Percentiles rank a stretch among this genome's conserved stretches.
These are phyloP conservation scores for Coemansia sp. DNA, from an alignment of 192 early-diverging fungal species.

Conservation along the genomic window DNA sequence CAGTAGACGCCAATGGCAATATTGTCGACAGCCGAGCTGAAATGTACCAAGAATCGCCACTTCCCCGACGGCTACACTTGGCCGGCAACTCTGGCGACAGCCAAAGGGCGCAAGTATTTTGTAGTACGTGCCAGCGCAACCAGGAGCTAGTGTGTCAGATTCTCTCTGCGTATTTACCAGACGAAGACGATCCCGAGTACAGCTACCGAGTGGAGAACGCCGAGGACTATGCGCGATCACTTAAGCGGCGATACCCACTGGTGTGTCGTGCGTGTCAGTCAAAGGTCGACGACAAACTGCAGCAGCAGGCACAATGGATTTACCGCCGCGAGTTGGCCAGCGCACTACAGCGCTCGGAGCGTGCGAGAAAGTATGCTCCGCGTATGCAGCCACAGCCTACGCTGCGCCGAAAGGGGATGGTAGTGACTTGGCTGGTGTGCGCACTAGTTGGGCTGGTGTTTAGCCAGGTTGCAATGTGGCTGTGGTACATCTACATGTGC, in stretches of 20 bases:
- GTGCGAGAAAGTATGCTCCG: slow-evolving; percentile 17
- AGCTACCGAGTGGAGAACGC: slow-evolving; percentile 6
- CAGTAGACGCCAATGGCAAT: slow-evolving; percentile 31
- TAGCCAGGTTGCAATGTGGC: slow-evolving; percentile 22
- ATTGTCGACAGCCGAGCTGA: slow-evolving; percentile 33
- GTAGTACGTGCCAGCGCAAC: slow-evolving; percentile 45
- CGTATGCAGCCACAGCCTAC: slow-evolving; percentile 28
- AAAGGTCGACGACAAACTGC: slow-evolving; percentile 36
- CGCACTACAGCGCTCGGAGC: slow-evolving; percentile 32
- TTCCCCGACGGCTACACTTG: background rate
- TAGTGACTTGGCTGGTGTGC: slow-evolving; percentile 24
- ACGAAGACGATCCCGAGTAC: slow-evolving; percentile 41
- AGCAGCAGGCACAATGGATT: slow-evolving; percentile 43
- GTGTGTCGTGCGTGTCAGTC: slow-evolving; percentile 42
- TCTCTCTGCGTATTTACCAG: slow-evolving; percentile 41
- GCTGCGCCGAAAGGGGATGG: slow-evolving; percentile 33
- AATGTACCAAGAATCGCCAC: slow-evolving; percentile 40
- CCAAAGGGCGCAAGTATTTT: slow-evolving; percentile 28
- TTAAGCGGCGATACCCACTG: slow-evolving; percentile 39
- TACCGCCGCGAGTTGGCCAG: slow-evolving; percentile 33
- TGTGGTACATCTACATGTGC: slow-evolving; percentile 9
- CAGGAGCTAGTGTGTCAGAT: slow-evolving; percentile 49
- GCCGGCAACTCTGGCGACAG: background rate
- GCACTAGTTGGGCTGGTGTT: slow-evolving; percentile 16
- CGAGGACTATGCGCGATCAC: slow-evolving; percentile 33